Base-by-base conservation (phyloP, 208 protist genomes). In the Leishmania turanica region DNA sequence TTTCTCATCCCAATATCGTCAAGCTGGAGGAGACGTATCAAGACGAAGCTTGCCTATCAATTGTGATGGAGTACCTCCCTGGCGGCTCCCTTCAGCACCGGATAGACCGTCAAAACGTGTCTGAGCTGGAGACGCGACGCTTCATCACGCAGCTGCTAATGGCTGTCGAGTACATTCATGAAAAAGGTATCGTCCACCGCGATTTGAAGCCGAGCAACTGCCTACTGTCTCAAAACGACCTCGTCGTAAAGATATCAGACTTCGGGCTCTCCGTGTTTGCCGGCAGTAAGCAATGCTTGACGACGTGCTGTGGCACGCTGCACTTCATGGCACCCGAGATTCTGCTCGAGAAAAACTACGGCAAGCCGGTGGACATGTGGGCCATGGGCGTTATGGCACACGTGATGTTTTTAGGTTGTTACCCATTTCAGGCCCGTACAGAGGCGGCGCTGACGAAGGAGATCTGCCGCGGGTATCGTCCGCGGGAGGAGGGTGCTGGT, bases 201-300 rank as follows among this genome's bases (percentile, higher is more conserved):
- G 96, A 98, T 74, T 58, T 98, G n/a, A 98, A 98, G 81, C 95
- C 95, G n/a, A 93, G 92, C 47, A 98, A 98, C 83, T 96, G 92
- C 78, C 92, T 98, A 60, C 74, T 98, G 47, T 90, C 91, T 27
- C 85, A 91, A 37, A 88, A 88, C 40, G 90, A 93, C 54, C 84
- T 84, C 19, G 88, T 92, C 17, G 90, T 97, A 42, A 98, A 98
- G 83, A 94, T 98, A 47, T 95, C 94, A 56, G 96, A 98, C 75
- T 98, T 98, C 89, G 96, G 96, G 8, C 93, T 97, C 47, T 92
- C 96, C 15, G 92, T 97, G 45, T 80, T 97, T 27, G 91, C 96
- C 1, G 91, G 92, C 15, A 88, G 89, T 58, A 92, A 97, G 53
- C 89, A 96, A 74, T 95, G 92, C 58, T 83, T 97, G 49, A 93